Evolutionary conservation across 108 stramenopile species (phyloP), one percentile per base, ranked within the genome.

Genomic region (Mediolabrus comicus): DNA sequence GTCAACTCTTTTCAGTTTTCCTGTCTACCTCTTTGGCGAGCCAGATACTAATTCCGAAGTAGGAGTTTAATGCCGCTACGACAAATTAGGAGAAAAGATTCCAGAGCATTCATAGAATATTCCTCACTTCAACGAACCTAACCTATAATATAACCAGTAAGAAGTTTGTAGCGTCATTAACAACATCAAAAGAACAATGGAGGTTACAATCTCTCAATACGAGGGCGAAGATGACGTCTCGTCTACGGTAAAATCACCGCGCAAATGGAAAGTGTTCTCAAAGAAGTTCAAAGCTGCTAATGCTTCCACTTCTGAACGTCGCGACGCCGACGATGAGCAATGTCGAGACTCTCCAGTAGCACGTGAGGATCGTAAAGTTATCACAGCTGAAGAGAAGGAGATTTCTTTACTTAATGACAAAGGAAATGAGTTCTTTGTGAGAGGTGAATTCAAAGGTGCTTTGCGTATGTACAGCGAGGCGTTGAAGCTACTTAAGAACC

Each of bases 401-500:
- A 68, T 79, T 16, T 71, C 71, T 12, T 19, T 55, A 14, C 53
- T 79, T 28, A 79, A 79, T 33, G 78, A 79, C 43, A 81, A 81
- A 57, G 80, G 80, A 31, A 81, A 81, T 51, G 80, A 81, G 28
- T 77, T 72, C 71, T 81, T 81, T 55, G 69, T 34, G 6, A 53
- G 36, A 16, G 70, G 75, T 13, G 80, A 81, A 49, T 81, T 67
- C 41, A 75, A 81, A 29, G 80, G 71, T 11, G 80, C 80, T 8
- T 35, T 81, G 29, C 69, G 75, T 10, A 81, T 81, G 80, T 81
- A 81, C 70, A 77, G 75, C 36, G 80, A 81, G 55, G 80, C 75
- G 8, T 62, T 81, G 57, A 81, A 77, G 34, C 49, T 77, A 7
- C 70, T 77, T 3, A 80, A 75, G 38, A 46, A 60, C 13, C 58